A percentile compares a stretch with the other conserved stretches of the same genome.
Conservation (phyloP, 768 basidiomycete species). For the Asterophora parasitica region DNA sequence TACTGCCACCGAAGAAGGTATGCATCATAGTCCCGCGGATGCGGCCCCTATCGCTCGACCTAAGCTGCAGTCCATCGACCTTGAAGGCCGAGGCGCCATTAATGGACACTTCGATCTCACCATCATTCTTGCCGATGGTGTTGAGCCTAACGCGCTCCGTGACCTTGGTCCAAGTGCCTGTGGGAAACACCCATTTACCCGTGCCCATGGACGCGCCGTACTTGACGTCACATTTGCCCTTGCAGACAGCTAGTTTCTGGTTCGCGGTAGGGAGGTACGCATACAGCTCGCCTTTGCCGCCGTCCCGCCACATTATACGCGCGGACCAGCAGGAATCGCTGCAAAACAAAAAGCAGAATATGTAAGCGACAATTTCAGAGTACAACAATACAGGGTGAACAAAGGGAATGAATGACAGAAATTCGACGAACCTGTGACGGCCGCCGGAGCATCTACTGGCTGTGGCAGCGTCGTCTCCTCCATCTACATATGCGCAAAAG, state of each 20-base stretch:
- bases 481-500: constrained; percentile 40
- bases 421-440: constrained; percentile 19
- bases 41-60: constrained; percentile 8
- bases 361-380: neutral
- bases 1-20: constrained; percentile 21
- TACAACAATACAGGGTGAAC: no score
- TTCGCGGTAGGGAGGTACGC: constrained; percentile 54
- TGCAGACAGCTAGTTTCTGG: constrained; percentile 35
- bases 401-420: neutral
- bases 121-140: constrained; percentile 47
- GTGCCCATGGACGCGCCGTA: constrained; percentile 47
- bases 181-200: constrained; percentile 42
- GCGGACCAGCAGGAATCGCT: constrained; percentile 59
- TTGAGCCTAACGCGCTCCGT: constrained; percentile 55
- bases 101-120: constrained; percentile 47
- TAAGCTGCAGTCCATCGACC: constrained; percentile 6
- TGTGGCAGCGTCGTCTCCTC: constrained; percentile 41
- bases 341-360: neutral
- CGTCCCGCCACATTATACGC: constrained; percentile 62
- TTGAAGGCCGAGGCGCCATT: constrained; percentile 25
- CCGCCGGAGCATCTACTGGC: constrained; percentile 60
- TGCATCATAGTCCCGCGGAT: constrained; percentile 26
- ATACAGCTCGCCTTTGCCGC: constrained; percentile 61
- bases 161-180: constrained; percentile 49
- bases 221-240: constrained; percentile 41